A percentile compares a stretch with the other conserved stretches of the same genome.
phyloP scores from a whole-genome alignment of 352 stramenopile genomes.

The Pythium brachiatum region DNA sequence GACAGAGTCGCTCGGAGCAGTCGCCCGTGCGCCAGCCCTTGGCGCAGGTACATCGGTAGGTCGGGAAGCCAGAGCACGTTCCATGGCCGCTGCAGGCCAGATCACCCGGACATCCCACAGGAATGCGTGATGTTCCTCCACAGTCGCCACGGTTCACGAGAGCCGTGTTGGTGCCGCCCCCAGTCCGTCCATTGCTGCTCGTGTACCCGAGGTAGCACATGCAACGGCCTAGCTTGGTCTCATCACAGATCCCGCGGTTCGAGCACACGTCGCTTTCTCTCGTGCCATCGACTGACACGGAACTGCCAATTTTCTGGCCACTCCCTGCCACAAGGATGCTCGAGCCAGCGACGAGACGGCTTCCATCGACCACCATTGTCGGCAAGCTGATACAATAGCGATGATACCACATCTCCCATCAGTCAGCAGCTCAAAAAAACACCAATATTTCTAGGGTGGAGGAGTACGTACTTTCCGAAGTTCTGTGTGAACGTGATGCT shows the following conservation, averaged over 20 bases:
- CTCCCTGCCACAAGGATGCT: constrained; percentile 27
- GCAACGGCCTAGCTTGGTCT: constrained; percentile 54
- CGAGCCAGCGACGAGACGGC: constrained; percentile 31
- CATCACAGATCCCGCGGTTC: constrained; percentile 58
- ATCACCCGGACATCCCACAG: constrained; percentile 62
- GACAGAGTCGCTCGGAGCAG: constrained; percentile 72
- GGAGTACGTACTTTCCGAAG: constrained; percentile 68
- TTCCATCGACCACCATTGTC: constrained; percentile 46
- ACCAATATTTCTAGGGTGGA: not conserved
- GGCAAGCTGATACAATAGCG: constrained; percentile 37
- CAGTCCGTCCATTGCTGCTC: constrained; percentile 61
- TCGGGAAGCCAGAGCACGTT: constrained; percentile 50
- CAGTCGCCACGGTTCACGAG: constrained; percentile 66
- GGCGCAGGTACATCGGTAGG: constrained; percentile 63
- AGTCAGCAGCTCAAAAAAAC: constrained; percentile 2
- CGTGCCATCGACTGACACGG: constrained; percentile 49
- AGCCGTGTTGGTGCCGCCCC: constrained; percentile 34
- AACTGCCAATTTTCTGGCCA: constrained; percentile 24
- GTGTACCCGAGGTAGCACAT: constrained; percentile 62
- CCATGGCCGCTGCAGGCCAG: constrained; percentile 77
- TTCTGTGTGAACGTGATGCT: constrained; percentile 77
- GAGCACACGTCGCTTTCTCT: constrained; percentile 75
- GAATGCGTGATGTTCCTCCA: constrained; percentile 51
- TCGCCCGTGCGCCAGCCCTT: constrained; percentile 74
- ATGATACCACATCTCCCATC: not conserved